phyloP scores from a whole-genome alignment of 2,329 filamentous ascomycete species.

The Fusarium citri region DNA sequence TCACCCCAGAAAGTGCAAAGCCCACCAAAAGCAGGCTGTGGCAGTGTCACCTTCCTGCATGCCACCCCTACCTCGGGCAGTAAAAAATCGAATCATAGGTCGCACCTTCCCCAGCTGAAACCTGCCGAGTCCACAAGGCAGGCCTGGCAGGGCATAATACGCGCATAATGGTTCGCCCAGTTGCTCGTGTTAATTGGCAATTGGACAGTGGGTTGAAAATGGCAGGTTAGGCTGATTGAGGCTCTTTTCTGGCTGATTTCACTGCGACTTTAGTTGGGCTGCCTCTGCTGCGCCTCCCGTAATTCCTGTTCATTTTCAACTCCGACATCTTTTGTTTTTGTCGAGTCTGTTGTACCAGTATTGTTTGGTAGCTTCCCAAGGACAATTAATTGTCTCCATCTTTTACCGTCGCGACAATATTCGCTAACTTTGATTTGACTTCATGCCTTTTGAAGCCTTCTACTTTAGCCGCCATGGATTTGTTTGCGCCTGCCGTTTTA shows the following conservation, averaged over 20 bases:
- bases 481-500: neutral
- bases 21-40: constrained; percentile 12
- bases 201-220: constrained; percentile 6
- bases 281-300: neutral
- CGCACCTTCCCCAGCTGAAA: neutral
- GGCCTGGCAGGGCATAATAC: too few species aligned
- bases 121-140: neutral
- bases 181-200: neutral
- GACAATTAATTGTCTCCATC: neutral
- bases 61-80: neutral
- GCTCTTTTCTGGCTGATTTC: neutral
- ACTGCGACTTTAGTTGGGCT: neutral
- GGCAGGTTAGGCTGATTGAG: neutral
- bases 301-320: neutral
- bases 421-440: neutral
- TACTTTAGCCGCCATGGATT: too few species aligned
- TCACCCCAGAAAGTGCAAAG: neutral
- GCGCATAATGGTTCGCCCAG: neutral
- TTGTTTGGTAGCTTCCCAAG: neutral
- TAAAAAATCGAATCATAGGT: neutral
- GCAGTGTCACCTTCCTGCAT: neutral
- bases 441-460: neutral
- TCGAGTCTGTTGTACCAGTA: neutral
- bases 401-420: neutral
- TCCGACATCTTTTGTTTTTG: neutral